Evolutionary conservation across 148 eudicot species (phyloP).

Genomic region (Camellia japonica): DNA sequence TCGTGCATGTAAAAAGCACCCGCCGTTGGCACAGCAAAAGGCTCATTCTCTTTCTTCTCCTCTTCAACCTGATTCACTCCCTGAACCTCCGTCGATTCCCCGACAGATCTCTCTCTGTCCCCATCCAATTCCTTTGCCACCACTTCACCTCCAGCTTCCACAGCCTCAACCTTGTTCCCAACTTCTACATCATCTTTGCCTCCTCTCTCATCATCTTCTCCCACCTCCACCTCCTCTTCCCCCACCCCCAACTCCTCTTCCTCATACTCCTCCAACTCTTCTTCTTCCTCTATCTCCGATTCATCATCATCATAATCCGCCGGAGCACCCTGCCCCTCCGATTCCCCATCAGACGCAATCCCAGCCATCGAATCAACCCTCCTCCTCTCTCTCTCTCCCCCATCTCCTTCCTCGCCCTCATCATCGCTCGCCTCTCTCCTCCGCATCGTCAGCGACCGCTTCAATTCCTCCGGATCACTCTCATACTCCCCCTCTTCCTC

Average conservation of each 20-base stretch:
- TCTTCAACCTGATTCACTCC: slow-evolving; percentile 29
- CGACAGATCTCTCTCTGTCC: slow-evolving; percentile 7
- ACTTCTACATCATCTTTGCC: slow-evolving; percentile 13
- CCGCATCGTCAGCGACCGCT: slow-evolving; percentile 69
- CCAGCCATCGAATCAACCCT: slow-evolving; percentile 18
- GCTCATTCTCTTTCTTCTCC: slow-evolving; percentile 84
- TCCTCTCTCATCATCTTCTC: slow-evolving; percentile 15
- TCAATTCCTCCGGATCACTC: slow-evolving; percentile 91
- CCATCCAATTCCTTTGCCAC: not conserved
- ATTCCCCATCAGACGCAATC: slow-evolving; percentile 58
- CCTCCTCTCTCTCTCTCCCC: slow-evolving; percentile 20
- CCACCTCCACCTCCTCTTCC: slow-evolving; percentile 14
- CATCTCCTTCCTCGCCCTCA: slow-evolving; percentile 35
- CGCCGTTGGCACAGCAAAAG: slow-evolving; percentile 83
- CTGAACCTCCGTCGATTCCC: slow-evolving; percentile 6
- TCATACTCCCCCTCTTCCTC: slow-evolving; percentile 75
- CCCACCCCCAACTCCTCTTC: not conserved
- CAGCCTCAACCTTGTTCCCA: not conserved
- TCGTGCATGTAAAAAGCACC: slow-evolving; percentile 99
- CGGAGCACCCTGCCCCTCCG: slow-evolving; percentile 72
- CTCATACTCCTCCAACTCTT: slow-evolving; percentile 16
- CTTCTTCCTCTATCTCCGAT: slow-evolving; percentile 29
- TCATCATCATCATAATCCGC: slow-evolving; percentile 65
- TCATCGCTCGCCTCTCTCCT: slow-evolving; percentile 83
- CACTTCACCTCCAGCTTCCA: not conserved